These are phyloP conservation scores for Xylariaceae sp. DNA, from an alignment of 2,329 filamentous ascomycete genomes.

Conservation along the genomic window DNA sequence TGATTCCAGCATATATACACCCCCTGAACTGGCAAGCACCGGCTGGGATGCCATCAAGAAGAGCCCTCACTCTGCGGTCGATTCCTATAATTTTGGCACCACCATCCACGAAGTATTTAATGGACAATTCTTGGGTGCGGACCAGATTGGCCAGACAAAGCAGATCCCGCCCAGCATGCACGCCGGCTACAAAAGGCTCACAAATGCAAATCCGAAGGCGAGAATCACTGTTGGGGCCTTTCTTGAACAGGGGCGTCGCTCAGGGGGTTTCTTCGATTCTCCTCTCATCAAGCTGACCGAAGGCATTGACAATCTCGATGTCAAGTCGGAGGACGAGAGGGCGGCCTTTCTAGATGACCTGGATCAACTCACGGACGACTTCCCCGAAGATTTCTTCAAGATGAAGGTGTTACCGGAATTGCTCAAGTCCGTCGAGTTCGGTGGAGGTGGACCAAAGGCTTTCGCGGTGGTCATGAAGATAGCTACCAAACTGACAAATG, in stretches of 20 bases:
- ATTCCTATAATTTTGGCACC: constrained; percentile 80
- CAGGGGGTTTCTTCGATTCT: constrained; percentile 85
- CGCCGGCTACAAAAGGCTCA: constrained; percentile 80
- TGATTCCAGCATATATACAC: constrained; percentile 75
- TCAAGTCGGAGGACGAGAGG: constrained; percentile 78
- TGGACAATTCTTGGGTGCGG: constrained; percentile 66
- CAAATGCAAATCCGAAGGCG: constrained; percentile 84
- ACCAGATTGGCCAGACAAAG: constrained; percentile 81
- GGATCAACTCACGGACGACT: constrained; percentile 82
- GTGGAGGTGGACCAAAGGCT: constrained; percentile 88
- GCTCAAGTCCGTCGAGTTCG: constrained; percentile 98
- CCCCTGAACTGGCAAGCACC: constrained; percentile 76
- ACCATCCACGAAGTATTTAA: constrained; percentile 91
- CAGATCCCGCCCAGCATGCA: constrained; percentile 85
- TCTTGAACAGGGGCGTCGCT: constrained; percentile 78
- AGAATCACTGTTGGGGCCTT: constrained; percentile 80
- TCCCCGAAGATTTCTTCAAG: constrained; percentile 96
- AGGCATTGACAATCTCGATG: constrained; percentile 83
- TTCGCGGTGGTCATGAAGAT: constrained; percentile 88
- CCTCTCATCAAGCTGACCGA: constrained; percentile 88
- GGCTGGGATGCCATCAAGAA: constrained; percentile 93
- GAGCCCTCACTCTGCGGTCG: constrained; percentile 72
- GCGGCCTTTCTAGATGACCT: constrained; percentile 84
- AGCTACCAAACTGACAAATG: constrained; percentile 73
- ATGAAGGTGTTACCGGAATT: constrained; percentile 93